Evolutionary conservation across 2,329 filamentous ascomycete genomes (phyloP), one percentile per base, ranked within the genome.

Genomic region (Xylaria digitata): DNA sequence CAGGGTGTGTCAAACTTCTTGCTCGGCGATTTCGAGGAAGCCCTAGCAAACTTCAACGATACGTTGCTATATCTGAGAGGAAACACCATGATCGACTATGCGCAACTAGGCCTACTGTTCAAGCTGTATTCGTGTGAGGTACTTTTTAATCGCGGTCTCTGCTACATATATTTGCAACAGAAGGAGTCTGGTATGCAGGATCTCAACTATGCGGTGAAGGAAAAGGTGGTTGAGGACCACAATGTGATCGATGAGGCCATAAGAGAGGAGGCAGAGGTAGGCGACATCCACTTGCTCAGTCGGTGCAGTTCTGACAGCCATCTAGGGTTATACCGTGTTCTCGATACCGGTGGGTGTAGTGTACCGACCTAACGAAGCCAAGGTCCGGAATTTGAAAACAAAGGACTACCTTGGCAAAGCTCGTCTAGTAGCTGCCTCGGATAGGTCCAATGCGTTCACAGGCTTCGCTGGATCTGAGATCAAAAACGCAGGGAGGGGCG

Each of bases 171-270:
- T 77, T 86, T 98, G 34, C 92, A 97, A 77, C 93, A 98, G 80
- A 92, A 91, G 79, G 93, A 96, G 13, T 89, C 91, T 1, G 96
- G 96, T 72, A 88, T 99, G 86, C 91, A 96, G 78, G 96, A 99
- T 82, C 84, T 99, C 74, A 86, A 88, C 21, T 98, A 91, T 77
- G 96, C 96, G 0, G 92, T 93, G 30, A 96, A 97, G 80, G 96
- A 98, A 80, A 98, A 98, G 83, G 92, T 96, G 54, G 94, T 97
- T 1, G 91, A 95, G 61, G 95, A 98, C 74, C 96, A 99, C 81
- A 93, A 97, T 78, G 96, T 99, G 70, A 99, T 99, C 72, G 94
- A 99, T 75, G 96, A 99, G 80, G 96, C 96, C 4, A 98, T 99
- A 72, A 85, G 88, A 61, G 96, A 98, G 78, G 90, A 94, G 75